Percentiles rank a stretch among this genome's conserved stretches.
These are phyloP conservation scores for Epicoccum sorghinum DNA, from an alignment of 2,329 filamentous ascomycete species.

Conservation along the genomic window DNA sequence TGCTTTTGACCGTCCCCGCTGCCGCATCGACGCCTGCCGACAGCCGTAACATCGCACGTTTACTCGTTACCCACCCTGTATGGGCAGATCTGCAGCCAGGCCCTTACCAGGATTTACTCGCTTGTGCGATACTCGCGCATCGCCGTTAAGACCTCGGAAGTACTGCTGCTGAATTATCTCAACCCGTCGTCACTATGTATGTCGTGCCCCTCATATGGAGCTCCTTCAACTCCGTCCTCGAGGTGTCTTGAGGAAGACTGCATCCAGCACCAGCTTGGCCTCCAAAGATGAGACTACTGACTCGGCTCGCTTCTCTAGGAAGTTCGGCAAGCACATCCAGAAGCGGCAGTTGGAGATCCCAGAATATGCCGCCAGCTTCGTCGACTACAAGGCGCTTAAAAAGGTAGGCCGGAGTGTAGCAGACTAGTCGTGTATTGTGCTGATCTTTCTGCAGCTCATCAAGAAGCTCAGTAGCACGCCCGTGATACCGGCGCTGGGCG, in stretches of 20 bases:
- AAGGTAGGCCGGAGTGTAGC: constrained; percentile 68
- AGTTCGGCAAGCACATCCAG: constrained; percentile 99
- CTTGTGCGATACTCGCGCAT: constrained; percentile 39
- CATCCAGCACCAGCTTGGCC: constrained; percentile 43
- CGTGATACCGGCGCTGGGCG: constrained; percentile 77
- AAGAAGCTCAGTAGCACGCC: constrained; percentile 96
- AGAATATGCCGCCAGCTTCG: constrained; percentile 98
- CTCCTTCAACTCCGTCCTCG: constrained; percentile 37
- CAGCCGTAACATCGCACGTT: constrained; percentile 31
- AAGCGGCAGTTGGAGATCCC: constrained; percentile 98
- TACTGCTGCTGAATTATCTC: constrained; percentile 22
- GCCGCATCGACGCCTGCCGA: constrained; percentile 37
- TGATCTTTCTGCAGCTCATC: constrained; percentile 73
- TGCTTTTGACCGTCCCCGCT: constrained; percentile 34
- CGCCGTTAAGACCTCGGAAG: constrained; percentile 17
- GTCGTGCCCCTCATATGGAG: constrained; percentile 44
- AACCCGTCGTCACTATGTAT: constrained; percentile 45
- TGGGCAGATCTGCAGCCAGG: constrained; percentile 38
- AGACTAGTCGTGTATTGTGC: constrained; percentile 9
- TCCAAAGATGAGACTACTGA: constrained; percentile 48
- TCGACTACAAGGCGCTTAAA: constrained; percentile 99
- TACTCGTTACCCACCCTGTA: constrained; percentile 33
- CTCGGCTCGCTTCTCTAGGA: constrained; percentile 66
- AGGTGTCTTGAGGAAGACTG: constrained; percentile 40
- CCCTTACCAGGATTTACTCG: constrained; percentile 33